Evolutionary conservation across 1,139 yeast species (phyloP), one percentile per base, ranked within the genome.

Genomic region (Candida sanyaensis): DNA sequence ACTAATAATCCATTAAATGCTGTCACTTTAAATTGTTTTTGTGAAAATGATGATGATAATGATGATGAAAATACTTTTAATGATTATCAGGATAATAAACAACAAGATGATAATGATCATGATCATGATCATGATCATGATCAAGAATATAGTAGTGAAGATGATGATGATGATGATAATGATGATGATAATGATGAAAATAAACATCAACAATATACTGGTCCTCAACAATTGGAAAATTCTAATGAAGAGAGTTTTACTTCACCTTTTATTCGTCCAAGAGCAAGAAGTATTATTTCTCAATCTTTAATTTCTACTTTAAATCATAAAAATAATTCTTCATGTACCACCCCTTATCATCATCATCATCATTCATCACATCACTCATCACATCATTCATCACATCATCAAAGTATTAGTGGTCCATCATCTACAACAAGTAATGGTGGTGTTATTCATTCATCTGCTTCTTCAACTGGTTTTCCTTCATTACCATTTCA

Each of bases 11-110:
- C 65, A 44, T 44, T 54, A 27, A 56, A 61, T 17, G 57, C 62
- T 41, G 69, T 68, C 21, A 60, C 63, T 38, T 56, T 68, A 44
- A 66, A 66, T 43, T 67, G 68, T 47, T 64, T 63, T 37, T 51
- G 55, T 46, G 59, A 55, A 37, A 53, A 51, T 6, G 30, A 28
- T 10, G 45, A 36, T 17, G 45, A 36, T 17, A 17, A 17, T 17
- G 21, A 17, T 17, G 21, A 17, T 17, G 21, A 17, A 2, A 17
- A 17, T 17, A n/a, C n/a, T n/a, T n/a, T n/a, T n/a, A n/a, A n/a
- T n/a, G n/a, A n/a, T n/a, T n/a, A n/a, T n/a, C n/a, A n/a, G n/a
- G n/a, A n/a, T n/a, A n/a, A n/a, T n/a, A n/a, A n/a, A n/a, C n/a
- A n/a, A n/a, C n/a, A n/a, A n/a, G 21, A 17, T 17, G 21, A 17